Base-by-base conservation (phyloP, 805 yeast genomes). In the Suhomyces pyralidae region DNA sequence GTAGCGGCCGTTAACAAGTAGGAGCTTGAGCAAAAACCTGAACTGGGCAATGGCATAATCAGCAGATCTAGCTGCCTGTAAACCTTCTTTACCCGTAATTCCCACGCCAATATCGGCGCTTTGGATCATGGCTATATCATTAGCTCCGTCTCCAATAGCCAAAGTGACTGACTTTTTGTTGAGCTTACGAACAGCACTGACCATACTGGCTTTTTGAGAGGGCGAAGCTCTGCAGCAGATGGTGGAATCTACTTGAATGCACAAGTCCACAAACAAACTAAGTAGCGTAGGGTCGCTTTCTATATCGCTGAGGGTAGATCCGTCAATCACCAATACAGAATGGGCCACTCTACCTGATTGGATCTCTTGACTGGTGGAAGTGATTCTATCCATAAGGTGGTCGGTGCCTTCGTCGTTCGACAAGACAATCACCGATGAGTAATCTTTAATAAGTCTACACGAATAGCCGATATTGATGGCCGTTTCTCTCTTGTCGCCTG, bases 81-180 rank as follows among this genome's bases (percentile, higher is more conserved):
- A 73, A 1, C 99, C 99, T 70, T 94, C 99, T 60, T 87, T 88
- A 36, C 99, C 99, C 1, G 98, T 92, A 50, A 94, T 94, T 26
- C 99, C 99, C 56, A 94, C 82, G 26, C 99, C 99, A 51, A 94
- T 90, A 69, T 94, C 98, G 0, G 99, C 99, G 63, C 96, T 87
- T 72, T 94, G 97, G 56, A 94, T 94, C 99, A 94, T 94, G 1
- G 99, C 98, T 65, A 94, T 92, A 69, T 94, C 99, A 66, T 94
- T 94, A 2, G 99, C 99, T 58, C 99, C 99, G 71, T 94, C 99
- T 7, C 99, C 99, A 65, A 94, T 88, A 0, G 99, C 99, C 55
- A 94, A 77, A 0, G 97, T 90, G 5, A 94, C 97, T 40, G 88
- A 79, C 1, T 71, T 71, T 48, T 79, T 84, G 61, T 86, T 80